Evolutionary conservation across 768 basidiomycete genomes (phyloP).

Genomic region (Clathrus columnatus): DNA sequence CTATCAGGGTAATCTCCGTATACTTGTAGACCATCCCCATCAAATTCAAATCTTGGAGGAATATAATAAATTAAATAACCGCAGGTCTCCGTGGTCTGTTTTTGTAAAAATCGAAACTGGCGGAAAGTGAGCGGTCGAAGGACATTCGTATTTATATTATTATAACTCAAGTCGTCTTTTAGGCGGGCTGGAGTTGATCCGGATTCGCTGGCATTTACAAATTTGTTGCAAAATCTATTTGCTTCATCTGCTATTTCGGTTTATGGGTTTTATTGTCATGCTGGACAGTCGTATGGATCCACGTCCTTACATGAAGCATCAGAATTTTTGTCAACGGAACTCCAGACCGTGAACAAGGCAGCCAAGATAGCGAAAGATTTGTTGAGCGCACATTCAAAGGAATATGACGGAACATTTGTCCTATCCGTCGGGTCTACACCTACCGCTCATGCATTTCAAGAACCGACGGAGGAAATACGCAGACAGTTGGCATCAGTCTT

Average conservation of each 20-base stretch:
- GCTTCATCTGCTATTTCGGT: constrained; percentile 48
- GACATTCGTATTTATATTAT: background rate
- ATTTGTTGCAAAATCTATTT: constrained; percentile 44
- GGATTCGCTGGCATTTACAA: constrained; percentile 42
- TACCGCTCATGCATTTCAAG: constrained; percentile 69
- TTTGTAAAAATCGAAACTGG: constrained; percentile 80
- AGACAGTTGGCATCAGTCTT: constrained; percentile 37
- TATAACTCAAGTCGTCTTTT: constrained; percentile 13
- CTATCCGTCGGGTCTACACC: constrained; percentile 85
- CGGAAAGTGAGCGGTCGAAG: constrained; percentile 45
- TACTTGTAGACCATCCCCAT: constrained; percentile 69
- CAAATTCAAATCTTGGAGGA: constrained; percentile 59
- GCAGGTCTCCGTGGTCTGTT: constrained; percentile 52
- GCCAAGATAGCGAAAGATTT: constrained; percentile 47
- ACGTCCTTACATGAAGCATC: constrained; percentile 58
- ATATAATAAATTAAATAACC: constrained; percentile 38
- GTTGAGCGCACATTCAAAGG: constrained; percentile 23
- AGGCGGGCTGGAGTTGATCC: constrained; percentile 70
- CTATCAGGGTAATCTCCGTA: constrained; percentile 50
- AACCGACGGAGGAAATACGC: constrained; percentile 29
- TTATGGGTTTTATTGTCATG: constrained; percentile 82
- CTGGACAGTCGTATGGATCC: constrained; percentile 70
- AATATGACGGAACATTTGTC: constrained; percentile 44
- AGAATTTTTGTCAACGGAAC: constrained; percentile 57
- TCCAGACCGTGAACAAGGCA: constrained; percentile 58